A percentile compares a stretch with the other conserved stretches of the same genome.
Evolutionary conservation across 2,329 filamentous ascomycete species (phyloP).

Genomic region (Colletotrichum sublineola): DNA sequence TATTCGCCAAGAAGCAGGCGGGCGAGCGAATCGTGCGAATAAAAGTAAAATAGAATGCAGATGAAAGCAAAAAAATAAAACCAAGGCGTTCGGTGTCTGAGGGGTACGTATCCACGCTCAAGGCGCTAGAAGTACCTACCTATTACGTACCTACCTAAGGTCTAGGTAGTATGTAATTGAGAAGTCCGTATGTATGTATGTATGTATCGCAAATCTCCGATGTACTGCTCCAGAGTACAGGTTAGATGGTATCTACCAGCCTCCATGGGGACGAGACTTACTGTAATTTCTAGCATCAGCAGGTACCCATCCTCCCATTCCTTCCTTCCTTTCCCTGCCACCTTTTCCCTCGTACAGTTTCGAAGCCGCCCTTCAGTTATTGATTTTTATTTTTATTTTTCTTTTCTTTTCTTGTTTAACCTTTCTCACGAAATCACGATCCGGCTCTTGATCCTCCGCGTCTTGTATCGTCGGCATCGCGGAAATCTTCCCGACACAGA

Average conservation of each 20-base stretch:
- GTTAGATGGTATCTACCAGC: background rate
- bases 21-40: background rate
- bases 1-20: constrained; percentile 23
- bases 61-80: background rate
- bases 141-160: no score
- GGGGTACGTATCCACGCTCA: constrained; percentile 3
- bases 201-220: background rate
- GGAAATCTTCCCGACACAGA: background rate
- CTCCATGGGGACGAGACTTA: background rate
- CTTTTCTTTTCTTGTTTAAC: background rate
- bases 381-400: constrained; percentile 13
- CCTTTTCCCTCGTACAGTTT: background rate
- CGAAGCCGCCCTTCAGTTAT: background rate
- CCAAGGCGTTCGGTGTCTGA: constrained; percentile 16
- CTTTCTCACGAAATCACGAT: constrained; percentile 2
- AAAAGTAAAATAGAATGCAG: background rate
- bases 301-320: constrained; percentile 2
- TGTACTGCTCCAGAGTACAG: background rate
- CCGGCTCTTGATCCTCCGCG: constrained; percentile 17
- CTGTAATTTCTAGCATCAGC: constrained; percentile 20
- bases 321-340: constrained; percentile 1
- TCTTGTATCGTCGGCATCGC: constrained; percentile 10
- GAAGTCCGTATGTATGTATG: no score
- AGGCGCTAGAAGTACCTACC: background rate
- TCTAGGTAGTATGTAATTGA: no score